Evolutionary conservation across 1,139 yeast species (phyloP), one percentile per base, ranked within the genome.

Genomic region (Diutina rugosa): DNA sequence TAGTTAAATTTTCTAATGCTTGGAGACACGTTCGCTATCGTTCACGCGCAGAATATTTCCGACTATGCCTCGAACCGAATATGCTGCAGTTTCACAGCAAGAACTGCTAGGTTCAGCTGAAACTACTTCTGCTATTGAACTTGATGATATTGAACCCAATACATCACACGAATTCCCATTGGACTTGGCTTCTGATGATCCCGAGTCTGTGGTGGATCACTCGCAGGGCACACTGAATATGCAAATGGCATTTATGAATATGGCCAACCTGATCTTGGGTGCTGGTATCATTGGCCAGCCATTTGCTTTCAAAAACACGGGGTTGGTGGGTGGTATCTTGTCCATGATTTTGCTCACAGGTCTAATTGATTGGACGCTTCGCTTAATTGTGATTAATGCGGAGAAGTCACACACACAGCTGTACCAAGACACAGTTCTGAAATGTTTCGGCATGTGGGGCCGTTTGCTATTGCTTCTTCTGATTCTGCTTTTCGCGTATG

Each of bases 221-320:
- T n/a, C 12, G 6, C 48, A 41, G 26, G 48, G 48, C n/a, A 52
- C 55, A 4, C 48, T 44, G 48, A 7, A 14, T 16, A 21, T 52
- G 47, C 18, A 14, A 14, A 52, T 52, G 55, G 97, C 97, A 12
- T 90, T 91, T 65, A 88, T 91, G 95, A 91, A 91, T 69, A 90
- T 91, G 96, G 95, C 97, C 28, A 91, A 91, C 69, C 86, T 89
- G 16, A 91, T 90, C 58, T 74, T 91, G 14, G 98, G 98, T 0
- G 97, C 98, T 0, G 97, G 97, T 1, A 89, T 93, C 56, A 90
- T 91, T 52, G 97, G 97, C 1, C 95, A 90, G 63, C 95, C 98
- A 1, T 87, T 85, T 64, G 97, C 98, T 0, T 83, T 91, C 63
- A 75, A 79, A 56, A 88, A 90, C 63, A 79, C 89, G 38, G 98